Evolutionary conservation across 371 early-diverging fungal genomes (phyloP).

Genomic region (Circinella umbellata): DNA sequence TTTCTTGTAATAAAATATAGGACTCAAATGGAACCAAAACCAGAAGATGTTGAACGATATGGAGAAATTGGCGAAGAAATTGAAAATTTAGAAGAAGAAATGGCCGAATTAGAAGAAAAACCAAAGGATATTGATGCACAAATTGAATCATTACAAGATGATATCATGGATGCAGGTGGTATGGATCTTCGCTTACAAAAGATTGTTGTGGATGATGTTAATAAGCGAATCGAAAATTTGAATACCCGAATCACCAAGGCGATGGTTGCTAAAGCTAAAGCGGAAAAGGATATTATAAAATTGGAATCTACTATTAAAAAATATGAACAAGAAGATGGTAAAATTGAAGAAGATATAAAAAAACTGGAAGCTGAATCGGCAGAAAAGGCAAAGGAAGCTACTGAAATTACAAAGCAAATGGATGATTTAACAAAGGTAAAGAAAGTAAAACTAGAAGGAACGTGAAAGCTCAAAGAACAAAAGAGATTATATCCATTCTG

Average conservation of each 20-base stretch:
- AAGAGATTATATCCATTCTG: no score
- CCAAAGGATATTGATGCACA: conserved; percentile 61
- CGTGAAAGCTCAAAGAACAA: no score
- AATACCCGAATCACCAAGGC: conserved; percentile 70
- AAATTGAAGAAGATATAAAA: conserved; percentile 63
- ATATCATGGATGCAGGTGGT: conserved; percentile 92
- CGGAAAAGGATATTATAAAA: conserved; percentile 78
- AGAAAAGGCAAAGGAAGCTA: conserved; percentile 47
- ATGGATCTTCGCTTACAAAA: conserved; percentile 86
- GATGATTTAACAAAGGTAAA: conserved; percentile 60
- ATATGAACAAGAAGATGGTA: conserved; percentile 69
- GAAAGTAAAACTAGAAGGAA: neutral
- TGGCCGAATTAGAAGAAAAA: conserved; percentile 44
- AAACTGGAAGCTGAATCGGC: conserved; percentile 62
- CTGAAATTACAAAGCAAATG: conserved; percentile 54
- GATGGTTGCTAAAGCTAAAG: conserved; percentile 72
- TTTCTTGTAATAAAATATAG: conserved; percentile 19
- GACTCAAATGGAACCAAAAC: conserved; percentile 47
- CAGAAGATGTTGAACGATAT: conserved; percentile 50
- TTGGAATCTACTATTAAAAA: conserved; percentile 66
- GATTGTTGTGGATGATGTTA: conserved; percentile 81
- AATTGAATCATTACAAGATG: conserved; percentile 79
- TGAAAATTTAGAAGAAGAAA: conserved; percentile 43
- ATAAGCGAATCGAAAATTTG: conserved; percentile 73
- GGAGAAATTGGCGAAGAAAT: conserved; percentile 47